Evolutionary conservation across 2,329 filamentous ascomycete species (phyloP).

Genomic region (Botrytis squamosa): DNA sequence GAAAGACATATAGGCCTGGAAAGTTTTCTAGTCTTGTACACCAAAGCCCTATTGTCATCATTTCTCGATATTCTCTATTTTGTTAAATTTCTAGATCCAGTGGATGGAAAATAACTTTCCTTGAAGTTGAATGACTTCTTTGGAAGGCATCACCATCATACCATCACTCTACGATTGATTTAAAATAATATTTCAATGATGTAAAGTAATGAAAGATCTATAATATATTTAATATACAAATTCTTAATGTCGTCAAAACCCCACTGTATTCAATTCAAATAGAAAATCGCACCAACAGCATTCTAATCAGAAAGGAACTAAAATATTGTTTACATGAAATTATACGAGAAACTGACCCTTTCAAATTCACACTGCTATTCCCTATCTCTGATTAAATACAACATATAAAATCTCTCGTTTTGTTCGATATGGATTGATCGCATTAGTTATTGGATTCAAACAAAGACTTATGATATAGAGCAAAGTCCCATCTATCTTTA

Average conservation of each 20-base stretch:
- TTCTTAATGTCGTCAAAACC: neutral
- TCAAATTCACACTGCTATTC: neutral
- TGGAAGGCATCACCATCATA: neutral
- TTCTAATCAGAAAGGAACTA: neutral
- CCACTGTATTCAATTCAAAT: neutral
- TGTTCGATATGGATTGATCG: neutral
- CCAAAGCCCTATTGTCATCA: too few relatives aligned
- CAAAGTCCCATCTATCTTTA: neutral
- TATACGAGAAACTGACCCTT: neutral
- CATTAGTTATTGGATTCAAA: neutral
- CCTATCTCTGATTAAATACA: neutral
- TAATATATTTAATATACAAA: neutral
- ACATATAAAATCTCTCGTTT: neutral
- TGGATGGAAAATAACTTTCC: neutral
- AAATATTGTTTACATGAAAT: neutral
- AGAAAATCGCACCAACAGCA: neutral
- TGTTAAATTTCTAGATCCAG: neutral
- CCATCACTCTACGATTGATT: neutral
- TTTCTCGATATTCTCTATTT: neutral
- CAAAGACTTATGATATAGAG: neutral
- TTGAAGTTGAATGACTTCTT: neutral
- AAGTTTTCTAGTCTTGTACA: too few relatives aligned
- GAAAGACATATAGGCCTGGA: too few relatives aligned
- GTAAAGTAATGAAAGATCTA: neutral
- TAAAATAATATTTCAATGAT: neutral